These are phyloP conservation scores for Calonectria ilicicola DNA, from an alignment of 2,329 filamentous ascomycete genomes.

Conservation along the genomic window DNA sequence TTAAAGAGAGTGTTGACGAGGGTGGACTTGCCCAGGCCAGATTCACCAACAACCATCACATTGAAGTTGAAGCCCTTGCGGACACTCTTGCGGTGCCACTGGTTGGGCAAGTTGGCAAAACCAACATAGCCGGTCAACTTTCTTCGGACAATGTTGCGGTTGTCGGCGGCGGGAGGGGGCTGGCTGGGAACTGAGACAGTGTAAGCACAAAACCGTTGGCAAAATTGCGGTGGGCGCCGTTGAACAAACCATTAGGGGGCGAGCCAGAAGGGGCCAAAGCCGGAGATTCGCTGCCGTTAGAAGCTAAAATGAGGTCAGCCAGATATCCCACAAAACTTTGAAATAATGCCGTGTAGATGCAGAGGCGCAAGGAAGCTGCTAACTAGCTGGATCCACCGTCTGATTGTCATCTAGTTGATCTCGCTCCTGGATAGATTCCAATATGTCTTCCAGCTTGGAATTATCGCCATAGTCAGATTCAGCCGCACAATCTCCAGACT, in stretches of 20 bases:
- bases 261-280: constrained; percentile 55
- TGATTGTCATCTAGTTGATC: not conserved
- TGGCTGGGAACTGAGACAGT: constrained; percentile 48
- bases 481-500: constrained; percentile 29
- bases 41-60: constrained; percentile 99
- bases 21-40: constrained; percentile 98
- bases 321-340: constrained; percentile 17
- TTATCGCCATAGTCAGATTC: constrained; percentile 10
- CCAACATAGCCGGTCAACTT: constrained; percentile 99
- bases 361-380: constrained; percentile 47
- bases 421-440: not conserved
- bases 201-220: constrained; percentile 2
- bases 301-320: constrained; percentile 58
- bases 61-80: constrained; percentile 99
- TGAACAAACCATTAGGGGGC: constrained; percentile 53
- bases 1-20: constrained; percentile 99
- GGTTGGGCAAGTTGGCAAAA: constrained; percentile 98
- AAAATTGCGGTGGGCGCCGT: not conserved
- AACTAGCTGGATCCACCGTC: constrained; percentile 45
- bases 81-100: constrained; percentile 99
- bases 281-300: constrained; percentile 59
- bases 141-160: constrained; percentile 96
- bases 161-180: constrained; percentile 67
- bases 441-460: not conserved
- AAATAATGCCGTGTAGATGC: constrained; percentile 32